These are phyloP conservation scores for Bertia moriformis DNA, from an alignment of 2,329 filamentous ascomycete genomes.

Conservation along the genomic window DNA sequence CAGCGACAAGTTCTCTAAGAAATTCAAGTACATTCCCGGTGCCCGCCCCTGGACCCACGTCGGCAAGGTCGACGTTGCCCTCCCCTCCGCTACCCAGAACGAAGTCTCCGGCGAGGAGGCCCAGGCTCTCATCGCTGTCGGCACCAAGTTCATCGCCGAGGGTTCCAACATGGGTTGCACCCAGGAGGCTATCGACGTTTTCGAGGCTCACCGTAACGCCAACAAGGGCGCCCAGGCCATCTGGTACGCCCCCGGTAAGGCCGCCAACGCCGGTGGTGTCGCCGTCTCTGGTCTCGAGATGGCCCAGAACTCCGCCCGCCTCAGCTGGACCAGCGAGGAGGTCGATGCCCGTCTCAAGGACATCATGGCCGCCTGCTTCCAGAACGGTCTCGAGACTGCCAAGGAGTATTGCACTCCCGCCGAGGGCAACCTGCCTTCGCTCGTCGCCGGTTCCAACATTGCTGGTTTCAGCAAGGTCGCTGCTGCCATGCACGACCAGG, in stretches of 20 bases:
- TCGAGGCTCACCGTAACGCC: conserved; percentile 64
- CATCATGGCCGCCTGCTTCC: conserved; percentile 92
- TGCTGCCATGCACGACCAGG: conserved; percentile 86
- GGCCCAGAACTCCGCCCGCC: conserved; percentile 77
- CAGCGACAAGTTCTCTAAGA: conserved; percentile 35
- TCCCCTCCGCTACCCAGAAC: conserved; percentile 93
- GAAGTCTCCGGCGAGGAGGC: conserved; percentile 90
- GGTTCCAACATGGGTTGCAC: conserved; percentile 99
- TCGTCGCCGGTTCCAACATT: conserved; percentile 92
- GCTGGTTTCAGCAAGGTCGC: conserved; percentile 96
- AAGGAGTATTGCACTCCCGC: conserved; percentile 69
- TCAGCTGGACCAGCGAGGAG: conserved; percentile 76
- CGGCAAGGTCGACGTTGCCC: conserved; percentile 75
- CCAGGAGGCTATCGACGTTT: conserved; percentile 83
- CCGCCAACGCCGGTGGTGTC: conserved; percentile 92
- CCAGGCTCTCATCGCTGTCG: conserved; percentile 60
- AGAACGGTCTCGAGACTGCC: conserved; percentile 75
- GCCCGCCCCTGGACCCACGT: conserved; percentile 85
- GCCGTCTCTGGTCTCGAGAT: conserved; percentile 96
- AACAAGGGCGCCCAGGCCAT: conserved; percentile 50
- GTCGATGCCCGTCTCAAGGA: conserved; percentile 80
- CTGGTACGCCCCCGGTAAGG: conserved; percentile 97
- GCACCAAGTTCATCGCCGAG: conserved; percentile 78
- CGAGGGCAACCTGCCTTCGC: conserved; percentile 73
- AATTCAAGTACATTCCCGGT: conserved; percentile 76